Evolutionary conservation across 2,329 filamentous ascomycete genomes (phyloP), one percentile per base, ranked within the genome.

Genomic region (Plenodomus tracheiphilus): DNA sequence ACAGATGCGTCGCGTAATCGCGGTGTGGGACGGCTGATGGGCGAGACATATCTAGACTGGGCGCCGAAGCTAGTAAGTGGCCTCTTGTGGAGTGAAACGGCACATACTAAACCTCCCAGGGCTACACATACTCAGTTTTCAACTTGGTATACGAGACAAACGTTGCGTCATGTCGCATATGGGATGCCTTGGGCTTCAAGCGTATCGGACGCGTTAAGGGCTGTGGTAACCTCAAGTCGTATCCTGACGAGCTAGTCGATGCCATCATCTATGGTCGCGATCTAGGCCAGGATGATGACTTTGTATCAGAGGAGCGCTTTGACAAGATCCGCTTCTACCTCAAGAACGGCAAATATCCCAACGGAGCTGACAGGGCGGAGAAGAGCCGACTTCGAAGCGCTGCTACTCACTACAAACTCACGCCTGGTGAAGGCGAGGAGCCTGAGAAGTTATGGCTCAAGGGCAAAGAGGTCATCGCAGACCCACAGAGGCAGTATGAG

Each of bases 271-370:
- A 77, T 74, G 91, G 91, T 5, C 76, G 83, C 19, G 82, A 85
- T 53, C 68, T 81, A 2, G 77, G 75, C 45, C 74, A 75, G 32
- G 87, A 90, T 64, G 90, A 94, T 69, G 89, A 94, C 71, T 86
- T 89, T 70, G 87, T 93, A 64, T 92, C 88, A 73, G 92, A 97
- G 79, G 92, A 97, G 77, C 89, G 94, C 62, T 97, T 97, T 79
- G 93, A 97, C 79, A 97, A 97, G 80, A 97, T 97, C 71, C 88
- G 92, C 68, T 97, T 89, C 79, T 97, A 97, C 75, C 85, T 97
- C 68, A 95, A 96, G 75, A 91, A 92, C 72, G 88, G 87, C 68
- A 91, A 92, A 73, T 97, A 99, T 73, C 94, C 94, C 51, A 86
- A 87, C 64, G 93, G 92, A 54, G 92, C 93, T 68, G 91, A 97